A percentile compares a stretch with the other conserved stretches of the same genome.
Evolutionary conservation across 768 basidiomycete species (phyloP).

Genomic region (Amanita phalloides): DNA sequence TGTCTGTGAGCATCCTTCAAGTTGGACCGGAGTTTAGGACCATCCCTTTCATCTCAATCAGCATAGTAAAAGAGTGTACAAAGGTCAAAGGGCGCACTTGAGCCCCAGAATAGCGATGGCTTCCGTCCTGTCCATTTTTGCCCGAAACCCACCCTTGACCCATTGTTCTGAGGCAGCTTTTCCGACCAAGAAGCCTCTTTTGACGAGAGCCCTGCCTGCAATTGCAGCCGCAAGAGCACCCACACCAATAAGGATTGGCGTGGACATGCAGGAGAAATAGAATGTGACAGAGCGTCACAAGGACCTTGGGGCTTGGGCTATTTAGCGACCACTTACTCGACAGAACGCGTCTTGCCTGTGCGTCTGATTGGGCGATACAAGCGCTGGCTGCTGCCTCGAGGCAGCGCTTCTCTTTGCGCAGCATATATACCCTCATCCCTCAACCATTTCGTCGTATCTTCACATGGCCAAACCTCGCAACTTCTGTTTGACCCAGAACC

Average conservation of each 20-base stretch:
- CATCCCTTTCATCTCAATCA: constrained; percentile 49
- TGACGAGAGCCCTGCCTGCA: constrained; percentile 60
- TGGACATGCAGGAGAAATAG: constrained; percentile 44
- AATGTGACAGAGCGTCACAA: neutral
- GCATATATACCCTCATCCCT: neutral
- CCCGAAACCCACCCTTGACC: constrained; percentile 88
- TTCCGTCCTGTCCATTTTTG: constrained; percentile 94
- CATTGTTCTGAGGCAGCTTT: constrained; percentile 69
- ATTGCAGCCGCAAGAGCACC: constrained; percentile 70
- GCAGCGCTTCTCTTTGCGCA: neutral
- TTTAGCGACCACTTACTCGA: too few species aligned
- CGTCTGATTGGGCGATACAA: neutral
- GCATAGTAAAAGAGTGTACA: neutral
- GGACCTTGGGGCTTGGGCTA: neutral
- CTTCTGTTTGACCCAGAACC: neutral
- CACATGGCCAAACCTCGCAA: neutral
- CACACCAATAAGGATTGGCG: constrained; percentile 66
- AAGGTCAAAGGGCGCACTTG: constrained; percentile 47
- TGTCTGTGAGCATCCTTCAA: constrained; percentile 94
- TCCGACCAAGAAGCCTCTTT: constrained; percentile 48
- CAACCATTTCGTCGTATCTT: neutral
- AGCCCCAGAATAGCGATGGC: constrained; percentile 87
- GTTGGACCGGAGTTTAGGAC: constrained; percentile 57
- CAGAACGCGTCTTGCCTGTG: too few species aligned
- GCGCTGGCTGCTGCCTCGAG: neutral